These are phyloP conservation scores for Sanghuangporus weigelae DNA, from an alignment of 1,284 basidiomycete genomes.

Conservation along the genomic window DNA sequence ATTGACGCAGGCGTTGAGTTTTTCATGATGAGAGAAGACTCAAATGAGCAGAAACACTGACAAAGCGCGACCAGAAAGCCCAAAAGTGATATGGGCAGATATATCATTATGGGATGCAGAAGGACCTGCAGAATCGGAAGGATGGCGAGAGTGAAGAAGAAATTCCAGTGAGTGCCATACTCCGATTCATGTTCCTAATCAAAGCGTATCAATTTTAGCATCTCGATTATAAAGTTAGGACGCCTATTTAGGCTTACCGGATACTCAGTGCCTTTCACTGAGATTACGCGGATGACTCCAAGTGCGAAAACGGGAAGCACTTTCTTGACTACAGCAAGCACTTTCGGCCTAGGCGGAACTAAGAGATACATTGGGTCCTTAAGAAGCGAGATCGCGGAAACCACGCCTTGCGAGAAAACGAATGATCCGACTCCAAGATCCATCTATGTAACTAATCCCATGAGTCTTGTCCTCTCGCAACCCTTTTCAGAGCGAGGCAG, in stretches of 20 bases:
- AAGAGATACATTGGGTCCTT: conserved; percentile 52
- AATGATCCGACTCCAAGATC: conserved; percentile 96
- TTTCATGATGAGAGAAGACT: neutral
- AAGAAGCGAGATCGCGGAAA: conserved; percentile 75
- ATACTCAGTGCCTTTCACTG: conserved; percentile 93
- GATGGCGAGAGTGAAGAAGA: conserved; percentile 89
- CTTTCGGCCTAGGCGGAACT: conserved; percentile 45
- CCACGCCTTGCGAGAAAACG: conserved; percentile 90
- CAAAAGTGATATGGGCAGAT: conserved; percentile 56
- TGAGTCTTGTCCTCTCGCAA: neutral
- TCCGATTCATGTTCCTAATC: conserved; percentile 90
- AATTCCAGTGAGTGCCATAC: conserved; percentile 98
- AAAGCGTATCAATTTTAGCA: neutral
- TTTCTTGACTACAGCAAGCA: conserved; percentile 47
- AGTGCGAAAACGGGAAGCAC: conserved; percentile 67
- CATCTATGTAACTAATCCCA: conserved; percentile 59
- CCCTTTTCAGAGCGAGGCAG: neutral
- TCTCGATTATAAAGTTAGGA: neutral
- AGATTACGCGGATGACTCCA: conserved; percentile 73
- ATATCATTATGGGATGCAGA: conserved; percentile 58
- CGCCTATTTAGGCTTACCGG: conserved; percentile 50
- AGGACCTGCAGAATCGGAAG: conserved; percentile 74
- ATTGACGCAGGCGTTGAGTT: neutral
- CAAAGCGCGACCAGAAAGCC: conserved; percentile 61
- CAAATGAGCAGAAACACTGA: conserved; percentile 31